These are phyloP conservation scores for Teratosphaeriaceae sp. DNA, from an alignment of 2,329 filamentous ascomycete genomes.

Conservation along the genomic window DNA sequence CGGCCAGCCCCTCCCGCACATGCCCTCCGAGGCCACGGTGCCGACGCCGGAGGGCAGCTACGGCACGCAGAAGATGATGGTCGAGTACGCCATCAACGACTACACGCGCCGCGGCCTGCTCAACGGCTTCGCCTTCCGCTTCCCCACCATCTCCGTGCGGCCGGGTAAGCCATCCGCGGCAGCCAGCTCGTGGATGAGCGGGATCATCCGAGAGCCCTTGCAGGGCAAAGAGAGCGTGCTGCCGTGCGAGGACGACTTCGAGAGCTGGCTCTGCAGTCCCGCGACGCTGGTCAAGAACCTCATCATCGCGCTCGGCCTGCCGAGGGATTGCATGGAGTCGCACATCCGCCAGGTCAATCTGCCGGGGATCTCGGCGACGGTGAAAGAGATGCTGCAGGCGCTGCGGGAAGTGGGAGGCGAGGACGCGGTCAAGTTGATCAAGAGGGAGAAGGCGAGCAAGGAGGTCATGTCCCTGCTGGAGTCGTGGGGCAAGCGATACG, in stretches of 20 bases:
- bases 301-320: conserved; percentile 45
- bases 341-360: conserved; percentile 49
- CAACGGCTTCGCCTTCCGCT: conserved; percentile 36
- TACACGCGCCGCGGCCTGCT: conserved; percentile 46
- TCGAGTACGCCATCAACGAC: conserved; percentile 46
- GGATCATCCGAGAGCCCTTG: conserved; percentile 49
- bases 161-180: conserved; percentile 47
- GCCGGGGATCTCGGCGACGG: conserved; percentile 49
- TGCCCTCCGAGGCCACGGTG: conserved; percentile 39
- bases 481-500: conserved; percentile 51
- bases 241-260: conserved; percentile 46
- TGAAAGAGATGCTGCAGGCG: conserved; percentile 51
- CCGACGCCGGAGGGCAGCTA: conserved; percentile 45
- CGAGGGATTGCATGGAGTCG: conserved; percentile 42
- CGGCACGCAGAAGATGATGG: conserved; percentile 46
- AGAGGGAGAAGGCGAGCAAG: conserved; percentile 45
- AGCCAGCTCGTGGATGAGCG: conserved; percentile 46
- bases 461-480: conserved; percentile 47
- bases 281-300: conserved; percentile 50
- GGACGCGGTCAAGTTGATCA: conserved; percentile 44
- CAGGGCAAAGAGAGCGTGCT: conserved; percentile 43
- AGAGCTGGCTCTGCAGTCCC: conserved; percentile 53
- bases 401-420: conserved; percentile 49
- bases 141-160: conserved; percentile 47
- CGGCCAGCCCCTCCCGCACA: conserved; percentile 38